Evolutionary conservation across 805 yeast species (phyloP), one percentile per base, ranked within the genome.

Genomic region (Deakozyma indianensis): DNA sequence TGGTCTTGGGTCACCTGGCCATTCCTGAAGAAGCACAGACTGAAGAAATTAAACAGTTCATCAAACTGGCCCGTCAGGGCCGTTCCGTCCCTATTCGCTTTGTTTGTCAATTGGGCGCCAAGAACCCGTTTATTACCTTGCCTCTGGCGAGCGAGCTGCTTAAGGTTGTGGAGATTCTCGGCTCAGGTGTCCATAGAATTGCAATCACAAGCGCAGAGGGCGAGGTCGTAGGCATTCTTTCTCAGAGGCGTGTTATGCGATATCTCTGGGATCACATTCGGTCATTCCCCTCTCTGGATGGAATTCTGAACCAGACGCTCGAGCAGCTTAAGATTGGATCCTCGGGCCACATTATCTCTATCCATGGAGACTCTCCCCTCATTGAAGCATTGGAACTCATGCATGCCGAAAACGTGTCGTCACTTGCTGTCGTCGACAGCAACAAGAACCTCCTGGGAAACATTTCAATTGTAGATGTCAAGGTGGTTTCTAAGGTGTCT

Each of bases 181-280:
- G 96, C n/a, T 76, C 83, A 35, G 98, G 98, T 20, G 95, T 88
- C 2, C 98, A 92, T 65, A 73, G 98, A 58, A 77, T 90, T 20
- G 95, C 96, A 9, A 83, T 88, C 46, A 72, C 81, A 21, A 69
- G 77, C 57, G 60, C 60, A 21, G 62, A 65, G 16, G 71, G 68
- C 42, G 69, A 70, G 48, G 77, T 88, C 43, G 77, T 82, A 2
- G 97, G 97, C 47, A 77, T 90, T 11, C 68, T 92, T 41, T 85
- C 96, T 0, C 98, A 90, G 66, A 78, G 98, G 61, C 75, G 97
- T 56, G 68, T 86, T 54, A 75, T 90, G 45, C 77, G 76, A 55
- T 90, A 75, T 61, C 66, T 90, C 46, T 90, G 97, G 96, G 94
- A 85, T 48, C 85, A 92, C 60, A 94, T 94, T 24, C 73, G 95